Base-by-base conservation (phyloP, 2,329 filamentous ascomycete species). In the Tolypocladium endophyticum region DNA sequence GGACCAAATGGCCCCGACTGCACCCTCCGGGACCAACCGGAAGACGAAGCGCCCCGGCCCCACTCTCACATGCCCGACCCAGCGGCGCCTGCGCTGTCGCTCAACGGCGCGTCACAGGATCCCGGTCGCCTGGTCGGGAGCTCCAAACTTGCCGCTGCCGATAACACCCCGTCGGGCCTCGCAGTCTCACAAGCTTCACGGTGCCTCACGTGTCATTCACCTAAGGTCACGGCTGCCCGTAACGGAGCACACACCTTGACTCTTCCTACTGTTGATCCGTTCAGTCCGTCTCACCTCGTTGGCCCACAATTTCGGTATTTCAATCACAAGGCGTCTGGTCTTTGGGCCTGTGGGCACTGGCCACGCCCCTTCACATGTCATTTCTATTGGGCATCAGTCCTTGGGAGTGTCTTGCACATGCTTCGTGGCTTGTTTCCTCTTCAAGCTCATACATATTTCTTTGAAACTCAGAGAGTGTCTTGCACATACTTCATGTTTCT, bases 41-140 rank as follows among this genome's bases (percentile, higher is more conserved):
- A 36, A 54, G 25, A n/a, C 30, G 57, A 58, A 50, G 57, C 57
- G 35, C 28, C 38, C 45, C 57, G 47, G 57, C 57, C 47, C 57
- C 57, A 58, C 57, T 16, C 38, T 18, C 57, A 58, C 57, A 58
- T 58, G 57, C 6, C 25, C 33, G 23, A 28, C 16, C 20, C n/a
- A 7, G 25, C 18, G 53, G 53, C 6, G 20, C n/a, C 53, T 55
- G 53, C 18, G 23, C 33, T 55, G 12, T 38, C 23, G 55, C 16
- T 11, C 47, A 16, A 50, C 11, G 47, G 47, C 43, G 23, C 23
- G 41, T 25, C 41, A 23, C n/a, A 9, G 43, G 53, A 28, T 39
- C 14, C 6, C 23, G 6, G 47, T 30, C 47, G 47, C 25, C 11
- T 30, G 23, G n/a, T 3, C n/a, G 41, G 41, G n/a, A 45, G 20